Conservation (phyloP, 2,329 filamentous ascomycete genomes). For the Fusarium sp. region DNA sequence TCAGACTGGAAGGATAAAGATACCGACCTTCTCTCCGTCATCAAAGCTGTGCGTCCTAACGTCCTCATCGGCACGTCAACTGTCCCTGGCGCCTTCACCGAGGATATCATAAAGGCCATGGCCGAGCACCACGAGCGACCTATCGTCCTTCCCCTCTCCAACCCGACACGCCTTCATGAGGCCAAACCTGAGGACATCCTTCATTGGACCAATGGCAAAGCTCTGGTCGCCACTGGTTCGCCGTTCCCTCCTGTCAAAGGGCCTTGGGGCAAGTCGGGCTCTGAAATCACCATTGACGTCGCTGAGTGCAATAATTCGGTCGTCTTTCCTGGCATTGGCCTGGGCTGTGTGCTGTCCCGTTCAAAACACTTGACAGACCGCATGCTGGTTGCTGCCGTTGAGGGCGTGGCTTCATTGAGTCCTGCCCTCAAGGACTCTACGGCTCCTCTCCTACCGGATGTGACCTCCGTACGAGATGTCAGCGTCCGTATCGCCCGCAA, state of each 20-base stretch:
- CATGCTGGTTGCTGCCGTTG: conserved; percentile 86
- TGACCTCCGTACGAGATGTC: conserved; percentile 80
- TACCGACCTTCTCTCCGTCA: conserved; percentile 74
- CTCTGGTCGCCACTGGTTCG: conserved; percentile 86
- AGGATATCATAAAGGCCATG: conserved; percentile 83
- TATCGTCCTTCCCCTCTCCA: conserved; percentile 86
- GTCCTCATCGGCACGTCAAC: conserved; percentile 90
- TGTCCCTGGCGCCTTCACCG: conserved; percentile 81
- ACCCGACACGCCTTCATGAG: conserved; percentile 88
- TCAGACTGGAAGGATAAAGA: conserved; percentile 74
- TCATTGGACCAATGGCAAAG: conserved; percentile 83
- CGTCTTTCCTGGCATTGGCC: conserved; percentile 88
- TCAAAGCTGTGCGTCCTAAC: conserved; percentile 82
- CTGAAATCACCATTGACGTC: conserved; percentile 63
- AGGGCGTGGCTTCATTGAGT: conserved; percentile 79
- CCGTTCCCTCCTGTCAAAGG: conserved; percentile 83
- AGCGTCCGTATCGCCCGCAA: conserved; percentile 83
- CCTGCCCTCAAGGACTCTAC: conserved; percentile 77
- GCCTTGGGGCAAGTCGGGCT: conserved; percentile 65
- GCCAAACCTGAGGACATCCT: conserved; percentile 83
- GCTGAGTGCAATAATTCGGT: conserved; percentile 93
- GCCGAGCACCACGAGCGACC: conserved; percentile 79
- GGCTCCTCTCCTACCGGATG: conserved; percentile 81
- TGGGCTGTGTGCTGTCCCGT: conserved; percentile 82
- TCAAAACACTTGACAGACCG: conserved; percentile 78